Percentiles rank a stretch among this genome's conserved stretches.
These are phyloP conservation scores for Russula emetica DNA, from an alignment of 768 basidiomycete genomes.

Conservation along the genomic window DNA sequence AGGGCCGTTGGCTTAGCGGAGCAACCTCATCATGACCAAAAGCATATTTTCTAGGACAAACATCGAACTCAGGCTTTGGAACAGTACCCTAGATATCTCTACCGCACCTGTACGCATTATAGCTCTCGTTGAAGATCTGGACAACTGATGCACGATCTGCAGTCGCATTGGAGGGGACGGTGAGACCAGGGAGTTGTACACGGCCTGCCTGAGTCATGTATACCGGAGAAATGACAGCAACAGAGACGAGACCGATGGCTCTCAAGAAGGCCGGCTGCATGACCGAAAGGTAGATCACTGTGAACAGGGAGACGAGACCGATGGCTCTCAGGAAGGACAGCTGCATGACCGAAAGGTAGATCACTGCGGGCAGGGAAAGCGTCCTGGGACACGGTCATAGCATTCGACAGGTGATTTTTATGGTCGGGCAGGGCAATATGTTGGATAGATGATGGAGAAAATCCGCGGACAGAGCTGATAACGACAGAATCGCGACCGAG, in stretches of 20 bases:
- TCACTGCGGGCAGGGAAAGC: neutral
- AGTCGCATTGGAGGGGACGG: neutral
- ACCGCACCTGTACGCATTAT: conserved; percentile 3
- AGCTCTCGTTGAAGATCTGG: neutral
- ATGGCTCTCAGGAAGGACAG: no score
- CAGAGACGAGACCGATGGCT: neutral
- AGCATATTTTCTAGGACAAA: conserved; percentile 44
- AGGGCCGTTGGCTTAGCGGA: conserved; percentile 43
- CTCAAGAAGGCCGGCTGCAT: neutral
- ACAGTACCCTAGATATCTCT: neutral
- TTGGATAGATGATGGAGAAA: no score
- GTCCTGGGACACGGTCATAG: neutral
- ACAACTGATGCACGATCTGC: neutral
- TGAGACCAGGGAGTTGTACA: conserved; percentile 2
- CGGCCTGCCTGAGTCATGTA: neutral
- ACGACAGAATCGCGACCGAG: no score
- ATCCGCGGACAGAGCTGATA: neutral
- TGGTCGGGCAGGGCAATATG: neutral
- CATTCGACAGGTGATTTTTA: neutral
- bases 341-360: no score
- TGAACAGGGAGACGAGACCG: neutral
- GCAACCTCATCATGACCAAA: conserved; percentile 58
- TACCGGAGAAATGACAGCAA: neutral
- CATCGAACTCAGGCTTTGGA: neutral
- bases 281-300: neutral